Evolutionary conservation across 164 flowering plant genomes (phyloP), one percentile per base, ranked within the genome.

Genomic region (Kingdonia uniflora): DNA sequence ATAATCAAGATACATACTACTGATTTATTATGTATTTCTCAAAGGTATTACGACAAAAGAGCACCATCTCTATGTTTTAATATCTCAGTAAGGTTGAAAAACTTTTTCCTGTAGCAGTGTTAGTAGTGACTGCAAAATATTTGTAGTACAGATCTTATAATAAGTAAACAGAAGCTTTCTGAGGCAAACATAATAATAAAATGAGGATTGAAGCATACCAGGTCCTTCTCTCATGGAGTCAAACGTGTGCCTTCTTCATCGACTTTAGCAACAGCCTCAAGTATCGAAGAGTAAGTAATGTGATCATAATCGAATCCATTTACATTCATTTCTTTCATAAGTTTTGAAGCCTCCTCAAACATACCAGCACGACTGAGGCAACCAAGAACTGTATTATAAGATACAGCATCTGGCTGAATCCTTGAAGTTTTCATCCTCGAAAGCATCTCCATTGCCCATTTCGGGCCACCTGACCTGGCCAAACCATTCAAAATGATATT

Each of bases 291-390:
- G 71, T 88, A 92, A 17, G 95, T 92, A 46, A 92, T 84, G 21
- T 52, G 71, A 68, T 92, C 98, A 69, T 92, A 92, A 8, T 80
- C 82, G 64, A 82, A 79, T 17, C 95, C 95, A 51, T 68, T 71
- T 26, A 43, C 41, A 11, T 46, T 71, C 98, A 92, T 92, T 76
- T 85, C 95, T 62, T 74, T 82, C 96, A 85, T 92, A 46, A 92
- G 66, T 67, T 52, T 84, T 19, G 90, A 96, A 65, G 96, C 95
- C 65, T 84, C 95, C 60, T 88, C 96, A 67, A 92, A 81, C 95
- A 82, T 81, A 14, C 98, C 98, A 58, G 96, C 83, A 33, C 84
- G 92, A 54, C 95, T 84, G 19, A 92, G 79, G 70, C 85, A 81
- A 16, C 96, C 78, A 42, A 92, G 87, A 65, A 92, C 52, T 14